Percentiles rank a stretch among this genome's conserved stretches.
phyloP scores from a whole-genome alignment of 495 filamentous ascomycete genomes.

The Barbatosphaeria neglecta region DNA sequence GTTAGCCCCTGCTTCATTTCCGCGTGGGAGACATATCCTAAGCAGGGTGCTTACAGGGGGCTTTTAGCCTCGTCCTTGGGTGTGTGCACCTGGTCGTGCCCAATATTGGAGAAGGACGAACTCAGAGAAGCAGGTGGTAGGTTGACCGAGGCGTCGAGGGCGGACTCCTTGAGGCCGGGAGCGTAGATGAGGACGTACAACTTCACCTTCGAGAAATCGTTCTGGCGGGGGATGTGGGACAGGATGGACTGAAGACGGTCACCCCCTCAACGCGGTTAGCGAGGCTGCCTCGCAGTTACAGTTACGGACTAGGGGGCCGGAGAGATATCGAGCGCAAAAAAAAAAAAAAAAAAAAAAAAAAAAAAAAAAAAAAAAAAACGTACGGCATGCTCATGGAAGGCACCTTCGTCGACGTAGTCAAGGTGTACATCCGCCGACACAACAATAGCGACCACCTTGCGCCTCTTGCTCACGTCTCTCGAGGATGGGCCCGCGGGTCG shows the following conservation, averaged over 20 bases:
- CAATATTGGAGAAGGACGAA: slow-evolving; percentile 83
- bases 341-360: no score
- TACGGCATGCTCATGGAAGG: slow-evolving; percentile 70
- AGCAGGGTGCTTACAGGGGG: slow-evolving; percentile 28
- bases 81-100: slow-evolving; percentile 58
- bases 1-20: not conserved
- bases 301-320: no score
- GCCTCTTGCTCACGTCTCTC: slow-evolving; percentile 30
- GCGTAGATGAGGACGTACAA: slow-evolving; percentile 85
- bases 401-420: slow-evolving; percentile 47
- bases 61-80: slow-evolving; percentile 52
- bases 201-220: slow-evolving; percentile 53
- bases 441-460: slow-evolving; percentile 74
- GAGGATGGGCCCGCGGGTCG: slow-evolving; percentile 10
- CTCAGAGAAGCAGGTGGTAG: slow-evolving; percentile 52
- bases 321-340: no score
- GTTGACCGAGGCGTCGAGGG: slow-evolving; percentile 35
- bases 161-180: slow-evolving; percentile 58
- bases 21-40: not conserved
- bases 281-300: no score
- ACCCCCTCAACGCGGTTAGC: slow-evolving; percentile 10
- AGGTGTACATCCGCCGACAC: slow-evolving; percentile 60
- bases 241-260: slow-evolving; percentile 58
- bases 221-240: slow-evolving; percentile 69
- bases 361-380: slow-evolving; percentile 19